Evolutionary conservation across 768 basidiomycete species (phyloP), one percentile per base, ranked within the genome.

Genomic region (Xerocomellus chrysenteron): DNA sequence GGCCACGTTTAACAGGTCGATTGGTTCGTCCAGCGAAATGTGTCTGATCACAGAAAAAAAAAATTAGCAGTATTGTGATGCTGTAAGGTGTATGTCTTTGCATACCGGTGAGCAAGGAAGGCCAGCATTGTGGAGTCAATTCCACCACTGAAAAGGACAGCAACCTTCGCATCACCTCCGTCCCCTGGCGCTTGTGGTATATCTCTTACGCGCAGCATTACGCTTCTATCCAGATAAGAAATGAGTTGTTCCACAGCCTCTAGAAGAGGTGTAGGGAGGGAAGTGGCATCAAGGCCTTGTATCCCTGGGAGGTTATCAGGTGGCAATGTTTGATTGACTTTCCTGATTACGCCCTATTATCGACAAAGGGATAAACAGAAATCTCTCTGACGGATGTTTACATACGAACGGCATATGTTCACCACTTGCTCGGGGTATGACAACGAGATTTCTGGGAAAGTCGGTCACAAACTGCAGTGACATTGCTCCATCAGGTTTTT

Each of bases 71-170:
- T 13, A 8, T 50, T 21, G 19, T 17, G 16, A 43, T 33, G 44
- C 33, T 17, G 36, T 33, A 13, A 14, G 35, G 26, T 28, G 26
- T 8, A 42, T 28, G 13, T 36, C 16, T 37, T 28, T 32, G 65
- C 81, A 50, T 65, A 91, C 88, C 76, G 77, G 65, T 95, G 82
- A 1, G 93, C 90, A 6, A 99, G 76, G 65, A 82, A 87, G 0
- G 95, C 85, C 8, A 98, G 65, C 40, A 91, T 75, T 1, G 95
- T 88, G 12, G 88, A 98, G 68, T 99, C 97, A 43, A 99, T 92
- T 0, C 97, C 97, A 32, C 97, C 97, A 37, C 93, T 96, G 71
- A 98, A 99, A 10, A 99, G 80, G 10, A 99, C 79, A 2, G 89
- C 94, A 3, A 97, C 77, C 50, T 87, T 80, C 5, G 87, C 78